phyloP scores from a whole-genome alignment of 495 filamentous ascomycete species.

The Talaromyces liani region DNA sequence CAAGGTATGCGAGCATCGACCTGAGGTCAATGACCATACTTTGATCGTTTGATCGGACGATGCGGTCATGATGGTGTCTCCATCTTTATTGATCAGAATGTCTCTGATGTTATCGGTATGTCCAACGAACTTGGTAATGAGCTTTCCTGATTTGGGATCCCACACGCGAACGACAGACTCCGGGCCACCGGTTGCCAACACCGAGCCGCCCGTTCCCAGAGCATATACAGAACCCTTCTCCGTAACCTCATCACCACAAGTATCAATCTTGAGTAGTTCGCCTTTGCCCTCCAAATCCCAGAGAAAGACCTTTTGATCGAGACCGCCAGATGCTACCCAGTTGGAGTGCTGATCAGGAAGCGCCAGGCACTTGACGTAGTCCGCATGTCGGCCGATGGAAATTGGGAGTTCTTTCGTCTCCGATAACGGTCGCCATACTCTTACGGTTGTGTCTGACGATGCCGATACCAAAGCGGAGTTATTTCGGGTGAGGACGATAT shows the following conservation, averaged over 20 bases:
- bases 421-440: conserved; percentile 86
- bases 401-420: conserved; percentile 58
- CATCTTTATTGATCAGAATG: conserved; percentile 80
- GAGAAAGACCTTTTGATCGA: conserved; percentile 83
- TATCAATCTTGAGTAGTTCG: conserved; percentile 76
- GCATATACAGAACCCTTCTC: conserved; percentile 96
- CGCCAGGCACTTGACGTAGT: conserved; percentile 93
- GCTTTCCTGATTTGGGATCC: conserved; percentile 84
- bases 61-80: conserved; percentile 87
- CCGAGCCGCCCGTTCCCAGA: conserved; percentile 61
- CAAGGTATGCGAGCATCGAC: conserved; percentile 92
- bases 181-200: conserved; percentile 88
- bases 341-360: conserved; percentile 60
- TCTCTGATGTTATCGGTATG: conserved; percentile 93
- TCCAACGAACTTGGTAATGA: conserved; percentile 94
- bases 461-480: conserved; percentile 85
- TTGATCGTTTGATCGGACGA: conserved; percentile 97
- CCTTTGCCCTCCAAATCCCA: conserved; percentile 91
- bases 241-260: conserved; percentile 66
- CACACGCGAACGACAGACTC: conserved; percentile 90
- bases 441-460: conserved; percentile 91
- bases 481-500: conserved; percentile 77
- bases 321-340: conserved; percentile 95
- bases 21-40: conserved; percentile 91
- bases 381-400: conserved; percentile 85